Base-by-base conservation (phyloP, 2,329 filamentous ascomycete genomes). In the Beauveria pseudobassiana region DNA sequence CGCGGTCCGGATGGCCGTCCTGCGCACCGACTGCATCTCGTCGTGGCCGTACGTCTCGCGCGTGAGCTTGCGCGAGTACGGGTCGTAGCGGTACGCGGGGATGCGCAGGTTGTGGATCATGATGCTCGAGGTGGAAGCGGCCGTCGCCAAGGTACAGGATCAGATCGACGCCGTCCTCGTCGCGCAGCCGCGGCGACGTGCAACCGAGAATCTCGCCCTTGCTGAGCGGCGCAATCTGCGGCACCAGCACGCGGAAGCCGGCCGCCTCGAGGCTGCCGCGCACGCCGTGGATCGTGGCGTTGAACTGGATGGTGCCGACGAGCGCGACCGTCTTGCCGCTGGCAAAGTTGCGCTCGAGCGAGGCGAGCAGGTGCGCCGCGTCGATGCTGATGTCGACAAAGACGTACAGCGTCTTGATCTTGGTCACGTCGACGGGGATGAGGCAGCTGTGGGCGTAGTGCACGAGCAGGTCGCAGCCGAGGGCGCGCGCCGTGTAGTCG, bases 361-460 rank as follows among this genome's bases (percentile, higher is more conserved):
- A 95, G 9, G 90, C 89, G 56, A 97, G 77, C 18, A 99, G 82
- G 74, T 99, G 95, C 14, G 86, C 79, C 0, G 91, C 90, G 74
- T 99, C 95, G 72, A 99, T 98, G 74, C 88, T 91, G 71, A 99
- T 99, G 73, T 96, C 93, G 61, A 99, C 95, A 72, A 99, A 99
- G 67, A 99, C 92, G 75, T 99, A 99, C 0, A 99, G 82, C 1
- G 93, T 98, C 74, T 96, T 95, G 71, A 99, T 98, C 75, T 92
- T 91, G 62, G 95, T 99, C 16, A 98, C 90, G 67, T 96, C 93
- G 12, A 98, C 92, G 0, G 95, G 95, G 67, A 99, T 96, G 65
- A 99, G 81, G 69, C 95, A 99, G 72, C 90, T 96, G 76, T 99
- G 95, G 1, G 95, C 95, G 72, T 99, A 99, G 77, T 99, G 95